Conservation (phyloP, 495 filamentous ascomycete species). For the Penicillium nucicola region DNA sequence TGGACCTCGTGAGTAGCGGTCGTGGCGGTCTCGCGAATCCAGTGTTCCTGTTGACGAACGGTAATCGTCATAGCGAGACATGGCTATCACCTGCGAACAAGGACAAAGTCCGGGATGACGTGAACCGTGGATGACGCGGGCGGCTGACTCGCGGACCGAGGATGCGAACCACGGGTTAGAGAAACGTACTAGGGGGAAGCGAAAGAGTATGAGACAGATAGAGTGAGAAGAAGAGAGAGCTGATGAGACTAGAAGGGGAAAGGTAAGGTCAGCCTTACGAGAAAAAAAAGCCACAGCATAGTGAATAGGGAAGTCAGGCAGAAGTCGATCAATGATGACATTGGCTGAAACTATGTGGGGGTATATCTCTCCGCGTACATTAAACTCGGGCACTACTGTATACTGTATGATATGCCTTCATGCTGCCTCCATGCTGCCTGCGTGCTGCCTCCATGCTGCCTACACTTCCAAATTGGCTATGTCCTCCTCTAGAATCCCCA, state of each 20-base stretch:
- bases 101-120: neutral
- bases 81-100: conserved; percentile 18
- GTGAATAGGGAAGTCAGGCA: conserved; percentile 7
- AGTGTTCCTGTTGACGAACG: conserved; percentile 40
- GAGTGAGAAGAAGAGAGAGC: neutral
- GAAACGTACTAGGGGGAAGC: neutral
- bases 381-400: conserved; percentile 1
- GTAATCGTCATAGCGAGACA: conserved; percentile 48
- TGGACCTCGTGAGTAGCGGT: conserved; percentile 42
- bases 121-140: conserved; percentile 32
- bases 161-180: conserved; percentile 20
- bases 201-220: neutral
- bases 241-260: conserved; percentile 3
- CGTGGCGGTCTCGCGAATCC: conserved; percentile 45
- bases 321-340: conserved; percentile 16
- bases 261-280: conserved; percentile 1
- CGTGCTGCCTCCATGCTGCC: conserved; percentile 4
- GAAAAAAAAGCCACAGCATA: neutral
- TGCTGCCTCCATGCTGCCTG: conserved; percentile 12
- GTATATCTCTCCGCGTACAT: neutral
- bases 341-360: conserved; percentile 7
- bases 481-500: conserved; percentile 59
- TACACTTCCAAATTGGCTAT: conserved; percentile 41
- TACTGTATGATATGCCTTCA: neutral
- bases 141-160: conserved; percentile 29